Percentiles rank a stretch among this genome's conserved stretches.
Evolutionary conservation across 129 eudicot genomes (phyloP).

Genomic region (Rutidosis leptorrhynchoides): DNA sequence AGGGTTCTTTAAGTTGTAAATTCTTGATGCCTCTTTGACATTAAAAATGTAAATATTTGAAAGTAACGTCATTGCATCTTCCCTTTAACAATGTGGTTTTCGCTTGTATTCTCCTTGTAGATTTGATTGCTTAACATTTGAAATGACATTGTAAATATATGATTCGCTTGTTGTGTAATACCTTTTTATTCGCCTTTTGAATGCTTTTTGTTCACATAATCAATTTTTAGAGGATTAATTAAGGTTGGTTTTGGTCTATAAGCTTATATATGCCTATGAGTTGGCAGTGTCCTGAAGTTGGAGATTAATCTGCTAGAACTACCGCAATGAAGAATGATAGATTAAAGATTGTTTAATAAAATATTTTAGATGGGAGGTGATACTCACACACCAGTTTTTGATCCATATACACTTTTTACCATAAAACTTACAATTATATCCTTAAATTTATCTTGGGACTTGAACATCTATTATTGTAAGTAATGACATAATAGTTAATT

Average conservation of each 20-base stretch:
- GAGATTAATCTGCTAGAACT: too few species aligned
- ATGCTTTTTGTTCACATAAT: neutral
- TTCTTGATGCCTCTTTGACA: conserved; percentile 7
- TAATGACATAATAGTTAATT: too few species aligned
- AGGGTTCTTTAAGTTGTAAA: conserved; percentile 51
- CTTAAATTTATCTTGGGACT: too few species aligned
- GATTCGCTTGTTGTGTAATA: neutral
- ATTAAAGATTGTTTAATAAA: too few species aligned
- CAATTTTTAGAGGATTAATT: neutral
- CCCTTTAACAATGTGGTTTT: conserved; percentile 11
- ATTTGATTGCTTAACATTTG: too few species aligned
- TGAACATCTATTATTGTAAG: too few species aligned
- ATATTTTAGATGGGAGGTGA: too few species aligned
- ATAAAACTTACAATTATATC: too few species aligned
- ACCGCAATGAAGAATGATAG: too few species aligned
- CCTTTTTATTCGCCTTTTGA: neutral
- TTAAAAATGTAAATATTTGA: conserved; percentile 30
- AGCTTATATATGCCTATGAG: neutral
- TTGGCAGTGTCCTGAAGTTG: neutral
- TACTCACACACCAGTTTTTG: too few species aligned
- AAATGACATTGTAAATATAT: neutral
- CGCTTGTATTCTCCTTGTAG: neutral
- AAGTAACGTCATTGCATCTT: neutral
- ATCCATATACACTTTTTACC: too few species aligned
- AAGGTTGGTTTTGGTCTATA: neutral